Conservation (phyloP, 2,329 filamentous ascomycete species). For the Drechslerella stenobrocha region DNA sequence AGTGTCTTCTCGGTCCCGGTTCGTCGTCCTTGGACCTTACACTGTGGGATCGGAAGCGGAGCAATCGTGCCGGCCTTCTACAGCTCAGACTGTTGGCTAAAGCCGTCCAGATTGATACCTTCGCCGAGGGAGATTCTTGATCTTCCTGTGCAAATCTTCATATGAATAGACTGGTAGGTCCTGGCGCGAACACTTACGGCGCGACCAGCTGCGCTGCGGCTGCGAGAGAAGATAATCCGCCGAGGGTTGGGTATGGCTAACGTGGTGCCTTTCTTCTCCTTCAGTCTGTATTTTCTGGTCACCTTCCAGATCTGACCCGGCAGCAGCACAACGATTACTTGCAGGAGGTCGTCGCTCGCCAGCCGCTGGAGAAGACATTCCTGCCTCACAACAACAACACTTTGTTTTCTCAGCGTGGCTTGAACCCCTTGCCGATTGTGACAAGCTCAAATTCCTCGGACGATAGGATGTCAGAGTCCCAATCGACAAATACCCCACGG, state of each 20-base stretch:
- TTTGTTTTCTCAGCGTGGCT: slow-evolving; percentile 46
- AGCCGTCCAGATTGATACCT: slow-evolving; percentile 15
- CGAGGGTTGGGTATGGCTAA: slow-evolving; percentile 26
- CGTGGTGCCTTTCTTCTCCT: slow-evolving; percentile 5
- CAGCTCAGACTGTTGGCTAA: slow-evolving; percentile 22
- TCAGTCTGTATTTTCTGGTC: slow-evolving; percentile 48
- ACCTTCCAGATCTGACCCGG: slow-evolving; percentile 48
- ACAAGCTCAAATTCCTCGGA: slow-evolving; percentile 43
- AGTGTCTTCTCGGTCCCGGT: slow-evolving; percentile 28
- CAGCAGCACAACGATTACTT: slow-evolving; percentile 48
- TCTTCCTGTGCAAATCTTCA: slow-evolving; percentile 47
- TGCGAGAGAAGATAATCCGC: not conserved
- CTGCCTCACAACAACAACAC: slow-evolving; percentile 29
- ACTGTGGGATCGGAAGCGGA: slow-evolving; percentile 29
- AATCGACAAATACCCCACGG: slow-evolving; percentile 52
- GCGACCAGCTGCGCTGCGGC: not conserved
- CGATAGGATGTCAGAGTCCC: slow-evolving; percentile 48
- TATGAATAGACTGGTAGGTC: slow-evolving; percentile 49
- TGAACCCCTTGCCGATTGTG: slow-evolving; percentile 45
- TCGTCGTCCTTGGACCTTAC: slow-evolving; percentile 44
- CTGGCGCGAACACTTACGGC: not conserved
- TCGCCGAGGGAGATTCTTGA: slow-evolving; percentile 30
- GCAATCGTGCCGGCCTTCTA: slow-evolving; percentile 28
- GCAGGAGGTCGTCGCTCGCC: slow-evolving; percentile 45
- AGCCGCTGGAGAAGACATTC: slow-evolving; percentile 44